Base-by-base conservation (phyloP, 495 filamentous ascomycete genomes). In the Amniculicola lignicola region DNA sequence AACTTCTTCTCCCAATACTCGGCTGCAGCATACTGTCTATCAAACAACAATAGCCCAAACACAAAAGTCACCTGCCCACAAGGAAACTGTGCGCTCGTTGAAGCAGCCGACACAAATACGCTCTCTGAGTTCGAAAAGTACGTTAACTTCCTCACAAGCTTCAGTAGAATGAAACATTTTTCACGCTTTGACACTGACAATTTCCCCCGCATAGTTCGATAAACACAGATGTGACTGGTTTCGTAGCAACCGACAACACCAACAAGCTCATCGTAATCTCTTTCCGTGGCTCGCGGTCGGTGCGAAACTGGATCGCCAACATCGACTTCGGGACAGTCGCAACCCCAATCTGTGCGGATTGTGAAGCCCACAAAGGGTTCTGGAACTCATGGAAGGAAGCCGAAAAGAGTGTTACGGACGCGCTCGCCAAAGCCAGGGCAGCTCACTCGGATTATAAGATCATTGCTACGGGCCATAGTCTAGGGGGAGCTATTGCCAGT, bases 261-360 rank as follows among this genome's bases (percentile, higher is more conserved):
- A 82, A 80, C 59, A 53, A 74, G 18, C 59, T 80, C 12, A 83
- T 91, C 39, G 77, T 91, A 27, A 68, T 89, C 36, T 77, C 84
- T 14, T 85, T 90, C 73, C 80, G 84, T 24, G 89, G 89, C 54
- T 79, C 78, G 22, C 59, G 74, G 12, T 82, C 80, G 16, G 21
- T 86, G 38, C 72, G 74, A 25, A 91, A 84, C 68, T 91, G 79
- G 79, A 72, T 90, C 45, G 73, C 82, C 19, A 78, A 92, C 66
- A 68, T 78, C 59, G 74, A 79, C 55, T 73, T 79, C 54, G 54
- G 38, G 36, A 37, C 61, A 15, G 59, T 64, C 18, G 52, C 70
- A 51, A 72, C 71, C 25, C 64, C 67, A 14, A 69, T 79, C 53
- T 83, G 80, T 62, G 39, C 61, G 6, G 70, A 61, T 49, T 87